Conservation (phyloP, 495 filamentous ascomycete species). For the Neurospora sp. region DNA sequence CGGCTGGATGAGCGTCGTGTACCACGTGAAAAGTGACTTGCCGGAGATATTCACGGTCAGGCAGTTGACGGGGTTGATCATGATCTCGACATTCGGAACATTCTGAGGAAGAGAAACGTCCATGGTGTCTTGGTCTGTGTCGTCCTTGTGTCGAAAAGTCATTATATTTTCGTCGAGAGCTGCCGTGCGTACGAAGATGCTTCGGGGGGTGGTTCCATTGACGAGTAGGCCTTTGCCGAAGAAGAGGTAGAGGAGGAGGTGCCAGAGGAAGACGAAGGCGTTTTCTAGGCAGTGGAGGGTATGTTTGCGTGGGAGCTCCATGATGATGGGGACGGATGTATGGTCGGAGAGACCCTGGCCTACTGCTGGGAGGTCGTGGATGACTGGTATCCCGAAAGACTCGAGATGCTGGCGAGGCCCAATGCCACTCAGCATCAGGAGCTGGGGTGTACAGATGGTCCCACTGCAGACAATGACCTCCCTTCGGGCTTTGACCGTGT, state of each 20-base stretch:
- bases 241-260: slow-evolving; percentile 13
- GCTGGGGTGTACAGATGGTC: slow-evolving; percentile 12
- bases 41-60: not conserved
- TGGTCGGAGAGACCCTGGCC: slow-evolving; percentile 17
- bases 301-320: slow-evolving; percentile 12
- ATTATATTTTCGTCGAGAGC: slow-evolving; percentile 14
- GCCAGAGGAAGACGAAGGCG: slow-evolving; percentile 6
- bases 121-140: slow-evolving; percentile 2
- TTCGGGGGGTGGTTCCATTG: slow-evolving; percentile 1
- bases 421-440: slow-evolving; percentile 23
- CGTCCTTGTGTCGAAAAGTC: not conserved
- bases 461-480: slow-evolving; percentile 19
- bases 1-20: slow-evolving; percentile 22
- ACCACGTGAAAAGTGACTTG: slow-evolving; percentile 8
- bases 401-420: slow-evolving; percentile 28
- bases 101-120: slow-evolving; percentile 10
- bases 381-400: slow-evolving; percentile 49
- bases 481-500: slow-evolving; percentile 8
- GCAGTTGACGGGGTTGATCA: slow-evolving; percentile 12
- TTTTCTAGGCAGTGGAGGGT: slow-evolving; percentile 13
- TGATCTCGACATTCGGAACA: slow-evolving; percentile 18
- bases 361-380: slow-evolving; percentile 16
- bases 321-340: slow-evolving; percentile 11
- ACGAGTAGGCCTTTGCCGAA: slow-evolving; percentile 12
- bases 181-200: slow-evolving; percentile 11